Percentiles rank a stretch among this genome's conserved stretches.
Evolutionary conservation across 192 early-diverging fungal species (phyloP).

Genomic region (Linnemannia hyalina): DNA sequence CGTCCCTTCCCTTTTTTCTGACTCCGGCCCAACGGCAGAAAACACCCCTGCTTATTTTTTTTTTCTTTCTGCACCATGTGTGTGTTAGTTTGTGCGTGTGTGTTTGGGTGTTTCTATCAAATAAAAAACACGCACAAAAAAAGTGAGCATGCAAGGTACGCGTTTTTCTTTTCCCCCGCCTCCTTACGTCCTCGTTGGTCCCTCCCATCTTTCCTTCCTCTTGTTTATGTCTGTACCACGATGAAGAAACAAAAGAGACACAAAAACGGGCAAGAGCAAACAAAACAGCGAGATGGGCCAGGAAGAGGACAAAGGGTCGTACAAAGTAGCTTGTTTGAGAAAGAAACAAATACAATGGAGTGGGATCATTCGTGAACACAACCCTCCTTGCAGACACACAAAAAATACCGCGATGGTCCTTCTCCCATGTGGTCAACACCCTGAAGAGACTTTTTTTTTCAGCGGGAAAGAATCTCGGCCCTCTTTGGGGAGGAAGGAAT

Average conservation of each 20-base stretch:
- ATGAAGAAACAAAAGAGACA: not conserved
- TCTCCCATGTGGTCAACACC: not conserved
- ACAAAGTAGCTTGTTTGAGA: conserved; percentile 6
- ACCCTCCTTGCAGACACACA: not conserved
- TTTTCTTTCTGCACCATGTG: not conserved
- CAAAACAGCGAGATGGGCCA: not conserved
- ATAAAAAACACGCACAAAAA: not conserved
- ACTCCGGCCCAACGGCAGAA: conserved; percentile 9
- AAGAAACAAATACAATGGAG: not conserved
- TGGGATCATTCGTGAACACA: not conserved
- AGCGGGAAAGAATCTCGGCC: not conserved
- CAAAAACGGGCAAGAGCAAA: not conserved
- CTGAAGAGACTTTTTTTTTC: not conserved
- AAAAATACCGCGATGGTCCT: not conserved
- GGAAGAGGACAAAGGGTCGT: not conserved
- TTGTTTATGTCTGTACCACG: conserved; percentile 4
- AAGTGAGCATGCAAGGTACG: not conserved
- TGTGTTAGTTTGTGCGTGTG: not conserved
- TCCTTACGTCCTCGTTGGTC: no score
- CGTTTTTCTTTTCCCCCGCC: not conserved
- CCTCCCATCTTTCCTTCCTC: not conserved
- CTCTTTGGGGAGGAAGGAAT: not conserved
- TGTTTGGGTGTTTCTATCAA: not conserved
- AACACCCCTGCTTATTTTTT: not conserved
- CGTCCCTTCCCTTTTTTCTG: conserved; percentile 5